phyloP scores from a whole-genome alignment of 75 land plant genomes.

The Larix kaempferi region DNA sequence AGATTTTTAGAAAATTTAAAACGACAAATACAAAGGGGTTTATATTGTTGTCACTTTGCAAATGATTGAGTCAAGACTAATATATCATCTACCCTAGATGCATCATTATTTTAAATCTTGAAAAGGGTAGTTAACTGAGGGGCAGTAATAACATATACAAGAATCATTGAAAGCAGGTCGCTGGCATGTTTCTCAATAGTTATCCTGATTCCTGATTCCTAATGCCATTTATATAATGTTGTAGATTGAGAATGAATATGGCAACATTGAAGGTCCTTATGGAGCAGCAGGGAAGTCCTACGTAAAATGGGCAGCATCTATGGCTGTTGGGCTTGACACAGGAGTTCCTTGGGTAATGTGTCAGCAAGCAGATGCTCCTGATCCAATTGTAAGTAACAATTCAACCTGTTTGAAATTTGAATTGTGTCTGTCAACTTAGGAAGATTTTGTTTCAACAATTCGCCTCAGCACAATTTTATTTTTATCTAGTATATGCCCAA shows the following conservation, averaged over 20 bases:
- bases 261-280: conserved; percentile 50
- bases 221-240: background rate
- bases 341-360: conserved; percentile 58
- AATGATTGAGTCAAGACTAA: too few relatives aligned
- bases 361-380: conserved; percentile 43
- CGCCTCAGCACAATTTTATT: too few relatives aligned
- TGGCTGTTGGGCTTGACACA: conserved; percentile 52
- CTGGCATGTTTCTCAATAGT: background rate
- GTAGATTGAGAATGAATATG: conserved; percentile 85
- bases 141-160: too few relatives aligned
- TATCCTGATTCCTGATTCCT: too few relatives aligned
- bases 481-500: too few relatives aligned
- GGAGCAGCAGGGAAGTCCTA: conserved; percentile 58
- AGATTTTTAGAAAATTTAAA: background rate
- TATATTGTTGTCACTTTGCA: background rate
- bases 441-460: background rate
- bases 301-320: conserved; percentile 62
- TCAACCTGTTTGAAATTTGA: background rate
- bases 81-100: background rate
- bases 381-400: conserved; percentile 19
- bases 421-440: background rate
- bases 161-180: too few relatives aligned
- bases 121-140: too few relatives aligned
- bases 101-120: background rate
- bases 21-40: too few relatives aligned